Percentiles rank a stretch among this genome's conserved stretches.
Evolutionary conservation across 2,329 filamentous ascomycete genomes (phyloP).

Genomic region (Paracorniculantispora psalliotae): DNA sequence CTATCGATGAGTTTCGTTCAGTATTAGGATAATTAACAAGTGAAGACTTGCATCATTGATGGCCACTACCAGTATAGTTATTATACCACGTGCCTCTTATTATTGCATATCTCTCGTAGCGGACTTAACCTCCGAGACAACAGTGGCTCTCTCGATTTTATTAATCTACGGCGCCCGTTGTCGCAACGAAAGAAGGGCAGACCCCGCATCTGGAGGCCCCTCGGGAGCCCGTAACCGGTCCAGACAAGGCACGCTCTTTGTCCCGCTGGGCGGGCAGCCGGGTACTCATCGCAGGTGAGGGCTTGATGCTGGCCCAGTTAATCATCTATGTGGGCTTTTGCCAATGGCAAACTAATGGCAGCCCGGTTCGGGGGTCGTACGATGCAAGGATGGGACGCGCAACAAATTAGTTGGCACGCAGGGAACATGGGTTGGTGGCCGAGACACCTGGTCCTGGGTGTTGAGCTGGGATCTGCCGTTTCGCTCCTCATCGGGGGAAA

Average conservation of each 20-base stretch:
- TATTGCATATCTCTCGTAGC: no score
- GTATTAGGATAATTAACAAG: not conserved
- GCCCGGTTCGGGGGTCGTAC: not conserved
- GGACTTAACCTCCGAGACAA: no score
- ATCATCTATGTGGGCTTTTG: not conserved
- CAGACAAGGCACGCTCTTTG: not conserved
- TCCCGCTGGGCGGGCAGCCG: not conserved
- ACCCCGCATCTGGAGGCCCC: conserved; percentile 11
- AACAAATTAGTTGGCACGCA: not conserved
- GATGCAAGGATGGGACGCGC: not conserved
- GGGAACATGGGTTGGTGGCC: not conserved
- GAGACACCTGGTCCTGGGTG: not conserved
- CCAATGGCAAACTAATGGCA: not conserved
- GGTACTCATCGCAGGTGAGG: not conserved
- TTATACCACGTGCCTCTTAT: no score
- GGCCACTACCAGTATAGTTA: no score
- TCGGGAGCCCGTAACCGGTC: not conserved
- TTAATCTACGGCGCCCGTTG: no score
- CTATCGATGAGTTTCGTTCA: not conserved
- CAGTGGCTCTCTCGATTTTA: no score
- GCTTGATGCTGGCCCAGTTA: not conserved
- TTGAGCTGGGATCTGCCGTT: no score
- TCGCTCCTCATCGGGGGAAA: no score
- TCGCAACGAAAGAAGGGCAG: not conserved
- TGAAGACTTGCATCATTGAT: no score